Base-by-base conservation (phyloP, 164 flowering plant species). In the Hamamelis virginiana region DNA sequence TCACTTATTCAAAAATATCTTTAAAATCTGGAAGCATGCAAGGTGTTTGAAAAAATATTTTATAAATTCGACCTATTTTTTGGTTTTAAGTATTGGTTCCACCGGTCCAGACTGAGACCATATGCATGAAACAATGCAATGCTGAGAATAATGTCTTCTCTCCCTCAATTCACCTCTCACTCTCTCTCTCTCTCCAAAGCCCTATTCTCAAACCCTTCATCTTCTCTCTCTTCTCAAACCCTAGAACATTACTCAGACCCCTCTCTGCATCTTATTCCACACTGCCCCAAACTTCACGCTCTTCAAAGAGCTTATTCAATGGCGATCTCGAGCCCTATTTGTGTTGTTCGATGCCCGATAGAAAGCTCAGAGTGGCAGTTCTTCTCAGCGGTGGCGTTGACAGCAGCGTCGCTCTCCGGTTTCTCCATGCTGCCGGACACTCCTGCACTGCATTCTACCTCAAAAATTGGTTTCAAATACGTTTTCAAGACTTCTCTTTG, bases 371-470 rank as follows among this genome's bases (percentile, higher is more conserved):
- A 64, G 78, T 94, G 11, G 96, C 97, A 1, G 91, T 94, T 64
- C 89, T 94, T 44, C 73, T 94, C 65, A 94, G 98, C 68, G 98
- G 98, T 27, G 98, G 98, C 26, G 98, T 91, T 27, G 98, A 94
- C 72, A 94, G 98, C 77, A 94, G 98, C 79, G 90, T 94, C 46
- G 93, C 96, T 13, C 91, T 92, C 28, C 87, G 95, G 58, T 95
- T 94, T 43, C 91, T 92, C 67, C 96, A 86, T 65, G 89, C 90
- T 14, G 93, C 98, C 16, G 98, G 98, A 0, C 98, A 94, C 74
- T 85, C 86, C 59, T 94, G 98, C 84, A 87, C 97, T 22, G 98
- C 97, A 8, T 94, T 89, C 73, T 94, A 91, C 77, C 96, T 94
- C 77, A 94, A 94, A 74, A 91, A 91, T 4, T 94, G 98, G 98